Base-by-base conservation (phyloP, 2,329 filamentous ascomycete genomes). In the Aschersonia sp. region DNA sequence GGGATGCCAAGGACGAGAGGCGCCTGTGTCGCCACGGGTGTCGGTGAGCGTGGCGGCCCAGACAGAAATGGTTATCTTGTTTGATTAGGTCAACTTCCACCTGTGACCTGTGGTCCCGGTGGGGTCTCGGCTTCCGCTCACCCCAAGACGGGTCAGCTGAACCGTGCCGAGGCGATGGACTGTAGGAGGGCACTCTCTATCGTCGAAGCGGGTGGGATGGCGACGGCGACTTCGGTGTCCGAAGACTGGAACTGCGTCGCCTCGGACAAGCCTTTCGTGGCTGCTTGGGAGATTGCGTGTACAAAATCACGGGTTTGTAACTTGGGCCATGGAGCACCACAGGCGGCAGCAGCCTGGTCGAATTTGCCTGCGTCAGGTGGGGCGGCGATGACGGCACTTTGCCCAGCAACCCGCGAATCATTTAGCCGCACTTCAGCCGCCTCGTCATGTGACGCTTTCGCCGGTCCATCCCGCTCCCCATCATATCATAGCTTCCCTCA, bases 351-450 rank as follows among this genome's bases (percentile, higher is more conserved):
- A 38, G 35, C 35, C 35, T 38, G 35, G 35, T 12, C 7, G 35
- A 12, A 38, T 9, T 9, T 38, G 12, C 35, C 35, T 12, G 12
- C 7, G 12, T 12, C 7, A 12, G 35, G 7, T 9, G 43, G 47
- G 49, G 41, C 53, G 50, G 49, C 54, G 58, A 63, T 63, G 60
- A 64, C 61, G 59, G 61, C 58, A 60, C 57, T 45, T 50, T 47
- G 45, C 45, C 51, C 40, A 47, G 47, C 47, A 48, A 48, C 40
- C 5, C 41, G 10, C 20, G 4, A n/a, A 12, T 30, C 44, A 20
- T 52, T 61, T 60, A 57, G 45, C 55, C 57, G 61, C 45, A 38
- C 51, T 54, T 61, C 50, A 55, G 31, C 58, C 60, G 53, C 9
- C 4, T 29, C 38, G 50, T 62, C 61, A 62, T 60, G 59, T 64